Base-by-base conservation (phyloP, 2,329 filamentous ascomycete species). In the Tolypocladium sp. region DNA sequence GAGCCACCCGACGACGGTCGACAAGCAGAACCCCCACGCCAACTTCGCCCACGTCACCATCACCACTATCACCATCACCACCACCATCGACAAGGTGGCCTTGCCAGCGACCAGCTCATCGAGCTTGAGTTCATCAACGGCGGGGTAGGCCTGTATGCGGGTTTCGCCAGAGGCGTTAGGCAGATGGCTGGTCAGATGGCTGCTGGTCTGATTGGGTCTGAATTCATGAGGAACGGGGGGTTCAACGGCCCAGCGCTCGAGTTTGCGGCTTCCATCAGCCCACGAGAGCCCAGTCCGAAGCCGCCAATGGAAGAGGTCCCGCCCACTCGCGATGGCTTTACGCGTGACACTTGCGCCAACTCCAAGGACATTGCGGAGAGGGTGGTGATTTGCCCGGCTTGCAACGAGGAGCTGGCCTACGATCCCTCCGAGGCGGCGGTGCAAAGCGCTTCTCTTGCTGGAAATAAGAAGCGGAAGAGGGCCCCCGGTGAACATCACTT, bases 381-480 rank as follows among this genome's bases (percentile, higher is more conserved):
- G 42, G 79, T 89, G 0, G 81, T 93, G 2, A 80, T 96, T 1
- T 99, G 94, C 70, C 90, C 93, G 0, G 90, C 90, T 60, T 99
- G 94, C 67, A 87, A 89, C 22, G 82, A 90, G 60, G 93, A 97
- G 73, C 77, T 99, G 20, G 89, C 91, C 7, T 85, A 88, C 56
- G 89, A 92, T 17, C 85, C 85, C 0, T 70, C 76, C 1, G 74
- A 76, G 44, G 65, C 66, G 25, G 65, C 63, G 6, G 46, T 59
- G 4, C 60, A 58, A 49, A 65, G 62, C 40, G 57, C 64, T n/a
- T 61, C 64, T 17, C 60, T 61, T 3, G 33, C 55, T 13, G 59
- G 64, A 0, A 27, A 41, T 20, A 74, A 67, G 63, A 80, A 75
- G 44, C 75, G 76, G 55, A 85, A 81, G 66, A 65, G 71, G 40